Percentiles rank a stretch among this genome's conserved stretches.
phyloP scores from a whole-genome alignment of 2,329 filamentous ascomycete genomes.

The Alternaria incomplexa region DNA sequence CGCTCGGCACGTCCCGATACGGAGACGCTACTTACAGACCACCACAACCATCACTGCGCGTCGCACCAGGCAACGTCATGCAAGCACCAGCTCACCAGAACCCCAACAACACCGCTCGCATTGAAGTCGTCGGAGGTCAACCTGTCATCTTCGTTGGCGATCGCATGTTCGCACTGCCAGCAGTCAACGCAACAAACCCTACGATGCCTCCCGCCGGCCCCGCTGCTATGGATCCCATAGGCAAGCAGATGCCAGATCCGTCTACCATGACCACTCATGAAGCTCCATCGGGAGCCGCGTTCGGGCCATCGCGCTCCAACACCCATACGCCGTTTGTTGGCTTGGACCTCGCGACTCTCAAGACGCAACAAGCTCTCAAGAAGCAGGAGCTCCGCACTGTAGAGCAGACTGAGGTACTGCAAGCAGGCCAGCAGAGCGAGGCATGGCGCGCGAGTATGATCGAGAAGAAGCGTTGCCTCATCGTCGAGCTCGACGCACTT shows the following conservation, averaged over 20 bases:
- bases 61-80: constrained; percentile 31
- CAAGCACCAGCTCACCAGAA: constrained; percentile 29
- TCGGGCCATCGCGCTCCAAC: constrained; percentile 20
- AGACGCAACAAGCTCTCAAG: constrained; percentile 36
- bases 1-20: constrained; percentile 39
- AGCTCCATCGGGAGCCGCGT: constrained; percentile 12
- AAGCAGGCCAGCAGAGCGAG: constrained; percentile 40
- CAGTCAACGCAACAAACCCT: constrained; percentile 26
- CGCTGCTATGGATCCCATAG: constrained; percentile 14
- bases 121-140: constrained; percentile 41
- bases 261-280: constrained; percentile 17
- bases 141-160: constrained; percentile 41
- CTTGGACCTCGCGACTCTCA: constrained; percentile 34
- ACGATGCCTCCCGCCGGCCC: constrained; percentile 14
- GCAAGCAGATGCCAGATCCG: constrained; percentile 19
- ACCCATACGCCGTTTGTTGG: constrained; percentile 31
- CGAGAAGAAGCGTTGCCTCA: constrained; percentile 43
- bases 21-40: constrained; percentile 39
- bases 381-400: constrained; percentile 44
- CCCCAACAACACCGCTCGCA: constrained; percentile 27
- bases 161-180: constrained; percentile 39
- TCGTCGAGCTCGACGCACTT: constrained; percentile 44
- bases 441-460: constrained; percentile 43
- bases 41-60: constrained; percentile 28
- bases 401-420: constrained; percentile 46